These are phyloP conservation scores for Aspergillus puulaauensis DNA, from an alignment of 2,329 filamentous ascomycete genomes.

Conservation along the genomic window DNA sequence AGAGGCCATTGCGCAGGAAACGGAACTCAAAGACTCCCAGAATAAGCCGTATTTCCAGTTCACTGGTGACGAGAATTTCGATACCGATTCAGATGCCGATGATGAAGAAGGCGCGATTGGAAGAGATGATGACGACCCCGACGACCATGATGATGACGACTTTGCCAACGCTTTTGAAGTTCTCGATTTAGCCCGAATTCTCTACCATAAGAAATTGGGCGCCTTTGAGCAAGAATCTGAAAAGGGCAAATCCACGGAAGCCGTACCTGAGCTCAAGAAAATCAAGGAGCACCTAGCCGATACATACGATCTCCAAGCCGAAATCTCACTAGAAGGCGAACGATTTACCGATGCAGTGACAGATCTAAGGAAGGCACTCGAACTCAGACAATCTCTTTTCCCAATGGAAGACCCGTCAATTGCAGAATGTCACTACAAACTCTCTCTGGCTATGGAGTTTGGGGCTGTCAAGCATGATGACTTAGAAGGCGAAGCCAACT, in stretches of 20 bases:
- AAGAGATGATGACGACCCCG: conserved; percentile 60
- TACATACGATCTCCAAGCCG: conserved; percentile 88
- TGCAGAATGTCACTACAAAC: conserved; percentile 94
- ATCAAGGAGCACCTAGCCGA: conserved; percentile 87
- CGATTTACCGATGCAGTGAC: conserved; percentile 84
- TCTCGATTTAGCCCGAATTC: conserved; percentile 61
- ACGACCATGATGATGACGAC: conserved; percentile 62
- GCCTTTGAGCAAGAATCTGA: conserved; percentile 45
- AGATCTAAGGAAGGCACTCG: conserved; percentile 75
- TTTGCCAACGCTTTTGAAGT: conserved; percentile 65
- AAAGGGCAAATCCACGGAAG: conserved; percentile 49
- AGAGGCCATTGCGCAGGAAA: conserved; percentile 16
- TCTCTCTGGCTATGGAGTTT: conserved; percentile 92
- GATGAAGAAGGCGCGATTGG: conserved; percentile 39
- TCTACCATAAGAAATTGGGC: conserved; percentile 58
- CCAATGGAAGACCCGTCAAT: conserved; percentile 78
- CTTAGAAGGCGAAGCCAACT: conserved; percentile 38
- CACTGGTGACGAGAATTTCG: conserved; percentile 90
- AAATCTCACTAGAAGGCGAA: conserved; percentile 97
- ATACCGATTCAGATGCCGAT: conserved; percentile 62
- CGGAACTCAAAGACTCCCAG: conserved; percentile 20
- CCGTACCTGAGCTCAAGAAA: conserved; percentile 50
- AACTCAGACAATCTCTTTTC: conserved; percentile 76
- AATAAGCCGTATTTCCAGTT: conserved; percentile 80
- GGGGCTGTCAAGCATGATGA: conserved; percentile 66